Evolutionary conservation across 2,329 filamentous ascomycete genomes (phyloP).

Genomic region (Fusarium sp.): DNA sequence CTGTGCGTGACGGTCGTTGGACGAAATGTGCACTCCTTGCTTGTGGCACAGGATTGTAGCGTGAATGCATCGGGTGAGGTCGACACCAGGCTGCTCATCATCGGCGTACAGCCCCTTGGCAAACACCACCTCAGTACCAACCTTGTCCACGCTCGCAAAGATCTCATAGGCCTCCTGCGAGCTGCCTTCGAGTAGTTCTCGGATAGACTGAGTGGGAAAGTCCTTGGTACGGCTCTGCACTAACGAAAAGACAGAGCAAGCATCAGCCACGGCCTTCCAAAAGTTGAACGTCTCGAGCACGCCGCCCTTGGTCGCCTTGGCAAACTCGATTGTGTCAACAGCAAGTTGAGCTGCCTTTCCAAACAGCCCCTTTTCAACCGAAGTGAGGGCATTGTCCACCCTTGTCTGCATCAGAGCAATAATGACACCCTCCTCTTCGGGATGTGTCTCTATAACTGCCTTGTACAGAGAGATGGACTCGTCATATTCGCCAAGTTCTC

Average conservation of each 20-base stretch:
- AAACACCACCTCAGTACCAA: slow-evolving; percentile 59
- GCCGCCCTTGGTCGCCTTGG: slow-evolving; percentile 69
- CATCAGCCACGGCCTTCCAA: slow-evolving; percentile 93
- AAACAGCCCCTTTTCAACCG: slow-evolving; percentile 85
- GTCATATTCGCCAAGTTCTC: slow-evolving; percentile 91
- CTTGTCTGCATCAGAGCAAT: slow-evolving; percentile 90
- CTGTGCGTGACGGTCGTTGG: slow-evolving; percentile 84
- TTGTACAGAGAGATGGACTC: slow-evolving; percentile 83
- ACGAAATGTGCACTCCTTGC: slow-evolving; percentile 79
- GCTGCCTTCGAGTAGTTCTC: slow-evolving; percentile 67
- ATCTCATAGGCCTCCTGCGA: slow-evolving; percentile 69
- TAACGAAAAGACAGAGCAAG: slow-evolving; percentile 84
- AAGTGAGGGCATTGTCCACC: slow-evolving; percentile 82
- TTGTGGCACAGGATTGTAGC: slow-evolving; percentile 89
- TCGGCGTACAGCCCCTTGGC: slow-evolving; percentile 60
- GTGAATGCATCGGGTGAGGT: slow-evolving; percentile 72
- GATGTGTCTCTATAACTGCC: slow-evolving; percentile 75
- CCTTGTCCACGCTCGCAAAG: slow-evolving; percentile 77
- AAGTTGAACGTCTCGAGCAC: slow-evolving; percentile 86
- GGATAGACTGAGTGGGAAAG: slow-evolving; percentile 71
- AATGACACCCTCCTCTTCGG: slow-evolving; percentile 85
- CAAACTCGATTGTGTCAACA: slow-evolving; percentile 75
- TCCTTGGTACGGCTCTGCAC: slow-evolving; percentile 75
- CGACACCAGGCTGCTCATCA: slow-evolving; percentile 61
- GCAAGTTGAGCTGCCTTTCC: slow-evolving; percentile 83